These are phyloP conservation scores for Heterobasidion parviporum DNA, from an alignment of 1,284 basidiomycete genomes.

Conservation along the genomic window DNA sequence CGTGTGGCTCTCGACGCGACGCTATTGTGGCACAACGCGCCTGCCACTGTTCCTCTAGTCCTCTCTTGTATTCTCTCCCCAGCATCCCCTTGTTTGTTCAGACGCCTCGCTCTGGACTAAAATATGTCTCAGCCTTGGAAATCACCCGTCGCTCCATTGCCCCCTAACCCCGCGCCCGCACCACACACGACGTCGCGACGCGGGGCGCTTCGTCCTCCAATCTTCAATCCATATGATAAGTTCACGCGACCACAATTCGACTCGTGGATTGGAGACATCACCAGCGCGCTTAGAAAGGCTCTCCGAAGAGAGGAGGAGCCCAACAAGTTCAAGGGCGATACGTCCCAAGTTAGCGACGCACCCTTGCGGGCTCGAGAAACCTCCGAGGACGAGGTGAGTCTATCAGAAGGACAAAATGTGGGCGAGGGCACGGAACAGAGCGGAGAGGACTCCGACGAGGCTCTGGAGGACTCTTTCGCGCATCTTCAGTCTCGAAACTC, in stretches of 20 bases:
- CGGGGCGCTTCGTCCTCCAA: slow-evolving; percentile 32
- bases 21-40: no score
- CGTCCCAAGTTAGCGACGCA: slow-evolving; percentile 9
- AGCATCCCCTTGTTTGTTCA: neutral
- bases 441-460: slow-evolving; percentile 20
- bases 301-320: slow-evolving; percentile 36
- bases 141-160: neutral
- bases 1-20: no score
- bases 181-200: slow-evolving; percentile 6
- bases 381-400: no score
- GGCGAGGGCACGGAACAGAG: neutral
- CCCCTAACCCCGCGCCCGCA: neutral
- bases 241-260: slow-evolving; percentile 60
- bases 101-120: neutral
- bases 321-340: slow-evolving; percentile 3
- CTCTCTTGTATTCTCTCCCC: neutral
- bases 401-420: neutral
- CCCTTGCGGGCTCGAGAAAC: neutral
- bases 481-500: slow-evolving; percentile 37
- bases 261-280: slow-evolving; percentile 58
- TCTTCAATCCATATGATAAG: slow-evolving; percentile 62
- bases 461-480: slow-evolving; percentile 46
- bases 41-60: neutral
- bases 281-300: slow-evolving; percentile 42
- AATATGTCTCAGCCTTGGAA: neutral